phyloP scores from a whole-genome alignment of 108 stramenopile genomes.

The Skeletonema marinoi region DNA sequence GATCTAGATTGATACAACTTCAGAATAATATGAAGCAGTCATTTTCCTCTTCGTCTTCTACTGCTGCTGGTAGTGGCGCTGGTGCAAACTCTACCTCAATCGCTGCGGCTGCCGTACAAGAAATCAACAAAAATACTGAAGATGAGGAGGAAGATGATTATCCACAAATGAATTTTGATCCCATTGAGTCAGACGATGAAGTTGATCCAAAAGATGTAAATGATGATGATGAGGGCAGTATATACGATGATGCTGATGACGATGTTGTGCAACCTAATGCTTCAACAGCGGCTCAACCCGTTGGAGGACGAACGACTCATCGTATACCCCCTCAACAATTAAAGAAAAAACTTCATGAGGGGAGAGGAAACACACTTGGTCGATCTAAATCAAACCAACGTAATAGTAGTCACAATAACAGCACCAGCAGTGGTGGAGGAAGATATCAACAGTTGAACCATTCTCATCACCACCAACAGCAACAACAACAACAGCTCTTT shows the following conservation, averaged over 20 bases:
- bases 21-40: constrained; percentile 1
- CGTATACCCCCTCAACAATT: constrained; percentile 19
- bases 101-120: neutral
- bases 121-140: neutral
- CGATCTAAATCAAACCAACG: neutral
- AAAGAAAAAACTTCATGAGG: constrained; percentile 14
- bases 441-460: neutral
- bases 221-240: neutral
- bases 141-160: constrained; percentile 41
- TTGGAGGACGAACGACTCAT: constrained; percentile 3
- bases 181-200: constrained; percentile 44
- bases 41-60: neutral
- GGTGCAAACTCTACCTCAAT: neutral
- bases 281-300: neutral
- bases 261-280: neutral
- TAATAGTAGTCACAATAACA: no score
- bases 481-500: neutral
- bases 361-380: neutral
- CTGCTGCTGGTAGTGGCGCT: neutral
- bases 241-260: neutral
- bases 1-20: constrained; percentile 32
- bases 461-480: neutral
- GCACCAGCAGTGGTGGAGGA: neutral
- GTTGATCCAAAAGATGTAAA: neutral
- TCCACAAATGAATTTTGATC: constrained; percentile 27